A percentile compares a stretch with the other conserved stretches of the same genome.
These are phyloP conservation scores for Penicillium crystallinum DNA, from an alignment of 495 filamentous ascomycete species.

Conservation along the genomic window DNA sequence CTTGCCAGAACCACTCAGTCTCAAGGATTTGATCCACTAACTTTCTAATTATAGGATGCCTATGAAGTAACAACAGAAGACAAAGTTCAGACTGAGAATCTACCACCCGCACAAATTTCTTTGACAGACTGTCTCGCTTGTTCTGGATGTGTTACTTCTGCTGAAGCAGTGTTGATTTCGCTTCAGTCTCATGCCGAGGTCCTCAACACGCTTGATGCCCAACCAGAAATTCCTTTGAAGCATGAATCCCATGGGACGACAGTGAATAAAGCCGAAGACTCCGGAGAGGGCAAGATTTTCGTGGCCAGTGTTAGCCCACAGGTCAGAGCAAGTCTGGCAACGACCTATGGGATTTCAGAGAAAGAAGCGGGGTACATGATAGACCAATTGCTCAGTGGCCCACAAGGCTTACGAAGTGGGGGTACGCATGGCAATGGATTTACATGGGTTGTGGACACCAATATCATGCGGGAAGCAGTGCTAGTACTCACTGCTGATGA, in stretches of 20 bases:
- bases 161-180: conserved; percentile 89
- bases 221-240: conserved; percentile 45
- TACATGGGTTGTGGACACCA: conserved; percentile 83
- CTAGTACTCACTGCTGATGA: conserved; percentile 80
- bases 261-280: conserved; percentile 17
- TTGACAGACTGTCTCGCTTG: conserved; percentile 97
- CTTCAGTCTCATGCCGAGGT: conserved; percentile 91
- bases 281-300: conserved; percentile 61
- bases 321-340: conserved; percentile 78
- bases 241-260: conserved; percentile 21
- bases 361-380: conserved; percentile 75
- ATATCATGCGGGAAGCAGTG: conserved; percentile 68
- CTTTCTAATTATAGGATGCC: conserved; percentile 46
- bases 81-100: conserved; percentile 53
- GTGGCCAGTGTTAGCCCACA: conserved; percentile 91
- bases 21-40: conserved; percentile 12
- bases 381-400: conserved; percentile 68
- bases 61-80: conserved; percentile 93
- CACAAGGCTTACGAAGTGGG: conserved; percentile 59
- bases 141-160: conserved; percentile 95
- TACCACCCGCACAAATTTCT: conserved; percentile 79
- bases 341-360: conserved; percentile 68
- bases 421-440: conserved; percentile 72
- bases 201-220: conserved; percentile 68
- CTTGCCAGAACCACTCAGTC: neutral